Evolutionary conservation across 139 green algal species (phyloP), one percentile per base, ranked within the genome.

Genomic region (Picochlorum sp.): DNA sequence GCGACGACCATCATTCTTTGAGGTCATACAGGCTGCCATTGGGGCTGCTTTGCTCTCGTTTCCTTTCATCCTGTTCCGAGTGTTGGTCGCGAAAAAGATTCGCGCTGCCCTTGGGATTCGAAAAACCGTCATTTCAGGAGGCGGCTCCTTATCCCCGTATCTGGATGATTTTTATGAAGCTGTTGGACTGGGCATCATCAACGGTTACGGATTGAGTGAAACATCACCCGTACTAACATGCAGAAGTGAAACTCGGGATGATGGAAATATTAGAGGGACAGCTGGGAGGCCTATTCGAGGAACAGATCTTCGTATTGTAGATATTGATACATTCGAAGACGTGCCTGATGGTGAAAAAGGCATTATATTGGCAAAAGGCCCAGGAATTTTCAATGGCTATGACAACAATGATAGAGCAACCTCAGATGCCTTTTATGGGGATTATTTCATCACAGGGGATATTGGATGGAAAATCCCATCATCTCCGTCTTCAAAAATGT

Each of bases 181-280:
- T 16, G 55, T 93, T 3, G 90, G 81, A 0, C 72, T 97, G 26
- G 49, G 70, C 0, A 78, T 97, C 38, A 67, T 97, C 45, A 97
- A 97, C 61, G 91, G 91, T 45, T 97, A 88, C 79, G 92, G 91
- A 16, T 78, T 97, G 6, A 95, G 82, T 3, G 91, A 97, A 77
- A 95, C 87, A 0, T 88, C 78, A 1, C 91, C 91, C 1, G 91
- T 97, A 64, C 85, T 97, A 47, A 81, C 83, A 8, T 94, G 84
- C 69, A 77, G 91, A 21, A 49, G 44, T 9, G 47, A 44, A 5
- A 11, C 23, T 3, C 24, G 0, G 37, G 20, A 63, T 38, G 52
- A 30, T 13, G 38, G 57, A 37, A 94, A 95, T 65, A 77, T 92
- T 20, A 76, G 90, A 32, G 91, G 91, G 63, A 82, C 62, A 13